Evolutionary conservation across 2,329 filamentous ascomycete species (phyloP).

Genomic region (Periconia macrospinosa): DNA sequence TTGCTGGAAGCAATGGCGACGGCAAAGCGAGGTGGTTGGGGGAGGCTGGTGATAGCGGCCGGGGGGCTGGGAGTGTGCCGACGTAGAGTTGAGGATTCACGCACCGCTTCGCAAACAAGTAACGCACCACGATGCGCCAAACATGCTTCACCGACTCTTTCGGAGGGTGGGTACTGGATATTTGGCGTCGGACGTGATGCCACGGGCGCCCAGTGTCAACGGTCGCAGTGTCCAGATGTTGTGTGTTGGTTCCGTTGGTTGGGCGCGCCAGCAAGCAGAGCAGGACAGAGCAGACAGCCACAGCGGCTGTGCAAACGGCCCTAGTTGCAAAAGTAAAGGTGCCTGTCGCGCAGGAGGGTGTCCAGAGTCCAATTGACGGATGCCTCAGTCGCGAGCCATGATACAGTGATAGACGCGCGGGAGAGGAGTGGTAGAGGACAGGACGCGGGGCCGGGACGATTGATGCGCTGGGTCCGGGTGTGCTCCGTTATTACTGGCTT

Average conservation of each 20-base stretch:
- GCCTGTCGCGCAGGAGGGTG: slow-evolving; percentile 1
- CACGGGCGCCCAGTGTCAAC: neutral
- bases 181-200: neutral
- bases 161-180: neutral
- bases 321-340: slow-evolving; percentile 1
- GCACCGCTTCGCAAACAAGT: slow-evolving; percentile 15
- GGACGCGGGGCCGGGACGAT: neutral
- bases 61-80: slow-evolving; percentile 17
- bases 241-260: slow-evolving; percentile 7
- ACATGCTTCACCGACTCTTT: slow-evolving; percentile 20
- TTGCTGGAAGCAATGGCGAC: slow-evolving; percentile 7
- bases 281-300: neutral
- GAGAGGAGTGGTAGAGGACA: neutral
- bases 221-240: neutral
- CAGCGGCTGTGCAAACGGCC: slow-evolving; percentile 11
- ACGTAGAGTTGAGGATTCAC: slow-evolving; percentile 2
- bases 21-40: slow-evolving; percentile 9
- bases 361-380: slow-evolving; percentile 6
- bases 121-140: slow-evolving; percentile 14
- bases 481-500: neutral
- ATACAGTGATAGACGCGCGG: slow-evolving; percentile 2
- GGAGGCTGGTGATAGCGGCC: slow-evolving; percentile 20
- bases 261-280: neutral
- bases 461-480: neutral
- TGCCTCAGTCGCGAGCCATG: slow-evolving; percentile 7